These are phyloP conservation scores for Talaromyces sp. DNA, from an alignment of 2,329 filamentous ascomycete genomes.

Conservation along the genomic window DNA sequence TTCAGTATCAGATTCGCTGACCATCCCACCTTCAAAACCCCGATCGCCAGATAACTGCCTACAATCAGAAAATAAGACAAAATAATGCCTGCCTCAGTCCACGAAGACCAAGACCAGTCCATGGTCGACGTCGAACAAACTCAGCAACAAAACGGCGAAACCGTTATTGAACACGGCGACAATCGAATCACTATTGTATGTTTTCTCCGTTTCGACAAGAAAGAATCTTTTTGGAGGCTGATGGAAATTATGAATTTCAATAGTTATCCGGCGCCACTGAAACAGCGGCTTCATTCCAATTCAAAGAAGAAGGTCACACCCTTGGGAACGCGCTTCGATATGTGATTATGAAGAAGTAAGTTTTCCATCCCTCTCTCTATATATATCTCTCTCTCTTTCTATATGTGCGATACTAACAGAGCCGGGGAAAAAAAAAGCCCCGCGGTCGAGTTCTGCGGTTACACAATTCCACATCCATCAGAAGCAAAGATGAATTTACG, in stretches of 20 bases:
- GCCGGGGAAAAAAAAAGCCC: slow-evolving; percentile 54
- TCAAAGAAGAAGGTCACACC: slow-evolving; percentile 89
- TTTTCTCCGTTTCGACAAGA: no score
- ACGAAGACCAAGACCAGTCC: slow-evolving; percentile 38
- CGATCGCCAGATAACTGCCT: no score
- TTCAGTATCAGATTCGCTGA: background rate
- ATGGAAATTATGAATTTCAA: background rate
- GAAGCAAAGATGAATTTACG: slow-evolving; percentile 95
- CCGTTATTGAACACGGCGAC: slow-evolving; percentile 30
- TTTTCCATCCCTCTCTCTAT: slow-evolving; percentile 9
- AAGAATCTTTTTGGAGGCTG: no score
- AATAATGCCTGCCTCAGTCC: slow-evolving; percentile 37
- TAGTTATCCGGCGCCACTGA: slow-evolving; percentile 79
- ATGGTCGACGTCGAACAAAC: slow-evolving; percentile 38
- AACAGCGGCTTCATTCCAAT: slow-evolving; percentile 90
- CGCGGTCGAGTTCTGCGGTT: slow-evolving; percentile 95
- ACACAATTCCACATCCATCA: slow-evolving; percentile 94
- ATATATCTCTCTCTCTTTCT: background rate
- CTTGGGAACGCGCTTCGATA: slow-evolving; percentile 90
- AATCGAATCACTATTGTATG: slow-evolving; percentile 60
- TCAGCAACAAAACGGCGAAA: slow-evolving; percentile 44
- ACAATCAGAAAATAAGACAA: no score
- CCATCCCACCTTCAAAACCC: background rate
- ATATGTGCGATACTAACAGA: background rate
- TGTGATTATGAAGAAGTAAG: slow-evolving; percentile 98